Conservation (phyloP, 306 rosid genomes). For the Malus asiatica region DNA sequence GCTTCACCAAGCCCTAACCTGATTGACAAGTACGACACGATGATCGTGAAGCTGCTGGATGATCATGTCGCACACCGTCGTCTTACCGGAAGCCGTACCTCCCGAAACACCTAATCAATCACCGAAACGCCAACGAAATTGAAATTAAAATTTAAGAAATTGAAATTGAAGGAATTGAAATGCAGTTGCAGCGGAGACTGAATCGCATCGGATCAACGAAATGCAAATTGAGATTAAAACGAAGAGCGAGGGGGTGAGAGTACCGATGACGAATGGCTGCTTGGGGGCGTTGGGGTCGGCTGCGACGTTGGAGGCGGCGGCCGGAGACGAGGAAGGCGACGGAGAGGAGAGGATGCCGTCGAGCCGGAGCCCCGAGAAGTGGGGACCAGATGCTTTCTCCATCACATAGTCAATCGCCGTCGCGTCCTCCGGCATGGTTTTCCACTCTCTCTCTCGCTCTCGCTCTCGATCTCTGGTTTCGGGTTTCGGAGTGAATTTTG, state of each 20-base stretch:
- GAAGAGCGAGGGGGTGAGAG: not conserved
- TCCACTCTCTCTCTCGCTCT: not conserved
- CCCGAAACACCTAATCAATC: constrained; percentile 77
- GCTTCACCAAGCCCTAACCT: constrained; percentile 31
- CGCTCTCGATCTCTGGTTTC: not conserved
- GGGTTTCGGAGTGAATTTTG: not conserved
- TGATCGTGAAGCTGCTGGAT: constrained; percentile 99
- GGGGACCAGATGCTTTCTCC: constrained; percentile 95
- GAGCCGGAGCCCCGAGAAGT: constrained; percentile 79
- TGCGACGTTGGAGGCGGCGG: constrained; percentile 19
- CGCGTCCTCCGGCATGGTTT: constrained; percentile 62
- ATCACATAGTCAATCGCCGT: constrained; percentile 66
- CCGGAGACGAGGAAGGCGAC: constrained; percentile 37
- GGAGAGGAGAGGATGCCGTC: constrained; percentile 54
- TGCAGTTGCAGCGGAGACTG: not conserved
- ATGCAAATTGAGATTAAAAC: not conserved
- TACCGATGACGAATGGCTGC: constrained; percentile 89
- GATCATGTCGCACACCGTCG: constrained; percentile 97
- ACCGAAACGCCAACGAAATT: not conserved
- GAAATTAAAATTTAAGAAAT: not conserved
- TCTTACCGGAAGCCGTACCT: constrained; percentile 98
- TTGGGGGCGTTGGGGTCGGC: constrained; percentile 45
- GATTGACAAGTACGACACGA: constrained; percentile 89
- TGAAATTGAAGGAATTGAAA: not conserved
- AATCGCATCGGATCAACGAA: not conserved